Conservation (phyloP, 345 rosid genomes). For the Kernera saxatilis region DNA sequence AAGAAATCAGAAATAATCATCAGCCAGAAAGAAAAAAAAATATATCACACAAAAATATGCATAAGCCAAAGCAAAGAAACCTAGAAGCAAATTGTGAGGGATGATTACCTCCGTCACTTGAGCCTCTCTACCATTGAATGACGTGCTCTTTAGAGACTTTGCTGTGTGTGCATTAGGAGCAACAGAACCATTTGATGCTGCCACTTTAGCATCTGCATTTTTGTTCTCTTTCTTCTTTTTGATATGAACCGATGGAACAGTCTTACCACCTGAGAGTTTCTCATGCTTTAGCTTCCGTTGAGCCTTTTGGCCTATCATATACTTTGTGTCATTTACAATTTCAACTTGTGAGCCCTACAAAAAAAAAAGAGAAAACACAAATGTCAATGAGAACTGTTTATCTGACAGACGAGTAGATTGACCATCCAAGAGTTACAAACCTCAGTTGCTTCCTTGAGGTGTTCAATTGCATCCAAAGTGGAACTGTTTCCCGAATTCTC, state of each 20-base stretch:
- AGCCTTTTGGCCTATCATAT: slow-evolving; percentile 36
- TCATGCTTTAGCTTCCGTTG: slow-evolving; percentile 45
- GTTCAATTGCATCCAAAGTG: slow-evolving; percentile 34
- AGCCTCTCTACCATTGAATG: slow-evolving; percentile 46
- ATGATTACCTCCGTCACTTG: slow-evolving; percentile 43
- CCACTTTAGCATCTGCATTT: slow-evolving; percentile 26
- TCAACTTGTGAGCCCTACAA: slow-evolving; percentile 44
- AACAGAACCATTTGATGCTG: slow-evolving; percentile 53
- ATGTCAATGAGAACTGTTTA: not conserved
- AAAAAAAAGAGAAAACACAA: not conserved
- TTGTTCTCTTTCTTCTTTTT: slow-evolving; percentile 46
- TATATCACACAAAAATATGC: not conserved
- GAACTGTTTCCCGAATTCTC: slow-evolving; percentile 30
- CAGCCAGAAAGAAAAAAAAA: slow-evolving; percentile 13
- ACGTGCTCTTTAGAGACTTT: slow-evolving; percentile 45
- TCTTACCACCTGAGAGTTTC: slow-evolving; percentile 42
- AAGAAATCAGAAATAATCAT: slow-evolving; percentile 25
- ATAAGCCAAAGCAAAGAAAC: not conserved
- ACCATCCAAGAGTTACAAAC: slow-evolving; percentile 26
- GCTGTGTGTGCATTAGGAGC: slow-evolving; percentile 35
- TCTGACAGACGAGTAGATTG: not conserved
- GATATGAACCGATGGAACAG: slow-evolving; percentile 33
- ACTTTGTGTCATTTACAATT: slow-evolving; percentile 31
- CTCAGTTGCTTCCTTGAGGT: slow-evolving; percentile 35
- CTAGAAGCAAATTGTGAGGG: not conserved